Conservation (phyloP, 768 basidiomycete genomes). For the Amylocystis lapponica region DNA sequence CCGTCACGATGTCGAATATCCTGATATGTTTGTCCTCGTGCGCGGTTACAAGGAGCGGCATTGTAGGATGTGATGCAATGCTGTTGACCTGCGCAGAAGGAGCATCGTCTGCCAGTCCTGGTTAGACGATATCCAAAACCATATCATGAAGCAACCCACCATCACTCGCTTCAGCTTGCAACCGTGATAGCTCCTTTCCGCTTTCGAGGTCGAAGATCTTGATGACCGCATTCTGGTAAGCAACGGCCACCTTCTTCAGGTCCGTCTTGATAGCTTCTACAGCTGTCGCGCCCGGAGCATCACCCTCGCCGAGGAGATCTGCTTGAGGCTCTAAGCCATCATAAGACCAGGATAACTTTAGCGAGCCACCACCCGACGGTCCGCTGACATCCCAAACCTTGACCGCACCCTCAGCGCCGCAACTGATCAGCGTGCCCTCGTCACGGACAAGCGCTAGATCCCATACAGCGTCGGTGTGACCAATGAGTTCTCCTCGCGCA, state of each 20-base stretch:
- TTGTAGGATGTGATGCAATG: conserved; percentile 85
- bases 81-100: conserved; percentile 80
- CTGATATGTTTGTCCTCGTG: conserved; percentile 94
- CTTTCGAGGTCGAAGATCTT: conserved; percentile 90
- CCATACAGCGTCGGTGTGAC: conserved; percentile 97
- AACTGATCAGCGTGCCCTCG: conserved; percentile 80
- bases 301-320: conserved; percentile 41
- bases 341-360: conserved; percentile 79
- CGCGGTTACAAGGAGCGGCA: conserved; percentile 81
- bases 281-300: conserved; percentile 65
- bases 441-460: conserved; percentile 83
- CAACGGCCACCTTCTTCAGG: conserved; percentile 83
- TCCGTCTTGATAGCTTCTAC: conserved; percentile 81
- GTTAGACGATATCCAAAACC: neutral
- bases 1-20: conserved; percentile 79
- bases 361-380: conserved; percentile 54
- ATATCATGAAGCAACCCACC: conserved; percentile 41
- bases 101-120: conserved; percentile 44
- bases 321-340: conserved; percentile 51
- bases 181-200: conserved; percentile 67
- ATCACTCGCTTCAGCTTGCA: conserved; percentile 55
- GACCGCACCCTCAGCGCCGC: conserved; percentile 85
- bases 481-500: conserved; percentile 74
- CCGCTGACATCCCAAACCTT: conserved; percentile 91
- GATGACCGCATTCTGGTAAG: conserved; percentile 82